These are phyloP conservation scores for Penicillium simplicissimum DNA, from an alignment of 495 filamentous ascomycete genomes.

Conservation along the genomic window DNA sequence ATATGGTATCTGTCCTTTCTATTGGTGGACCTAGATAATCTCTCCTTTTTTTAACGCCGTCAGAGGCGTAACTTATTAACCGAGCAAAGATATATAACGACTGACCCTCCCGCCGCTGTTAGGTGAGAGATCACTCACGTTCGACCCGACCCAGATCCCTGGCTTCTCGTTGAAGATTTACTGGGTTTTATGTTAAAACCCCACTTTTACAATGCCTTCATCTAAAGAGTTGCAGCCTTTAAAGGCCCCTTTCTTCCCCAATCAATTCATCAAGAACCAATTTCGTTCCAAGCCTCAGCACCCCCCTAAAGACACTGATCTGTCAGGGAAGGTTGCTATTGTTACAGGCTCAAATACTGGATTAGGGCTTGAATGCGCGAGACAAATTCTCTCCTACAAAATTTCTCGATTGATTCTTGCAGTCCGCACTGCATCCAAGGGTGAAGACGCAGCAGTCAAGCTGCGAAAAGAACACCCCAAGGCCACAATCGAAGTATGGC, in stretches of 20 bases:
- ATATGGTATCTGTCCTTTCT: neutral
- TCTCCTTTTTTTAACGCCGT: neutral
- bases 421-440: constrained; percentile 46
- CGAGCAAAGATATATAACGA: neutral
- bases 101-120: neutral
- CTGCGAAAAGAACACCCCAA: constrained; percentile 30
- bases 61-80: neutral
- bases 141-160: too few species aligned
- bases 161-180: neutral
- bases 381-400: constrained; percentile 43
- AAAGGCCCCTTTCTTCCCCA: constrained; percentile 11
- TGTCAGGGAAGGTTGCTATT: constrained; percentile 42
- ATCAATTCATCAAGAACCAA: constrained; percentile 17
- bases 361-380: constrained; percentile 41
- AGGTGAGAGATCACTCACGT: too few species aligned
- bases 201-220: neutral
- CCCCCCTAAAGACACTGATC: constrained; percentile 6
- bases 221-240: constrained; percentile 11
- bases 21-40: neutral
- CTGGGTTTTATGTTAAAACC: neutral
- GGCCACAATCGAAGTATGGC: constrained; percentile 48
- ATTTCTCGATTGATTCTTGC: constrained; percentile 51
- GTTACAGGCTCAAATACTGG: constrained; percentile 51
- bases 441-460: constrained; percentile 36
- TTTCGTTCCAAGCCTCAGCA: constrained; percentile 5